phyloP scores from a whole-genome alignment of 2,329 filamentous ascomycete genomes.

The Albophoma yamanashiensis region DNA sequence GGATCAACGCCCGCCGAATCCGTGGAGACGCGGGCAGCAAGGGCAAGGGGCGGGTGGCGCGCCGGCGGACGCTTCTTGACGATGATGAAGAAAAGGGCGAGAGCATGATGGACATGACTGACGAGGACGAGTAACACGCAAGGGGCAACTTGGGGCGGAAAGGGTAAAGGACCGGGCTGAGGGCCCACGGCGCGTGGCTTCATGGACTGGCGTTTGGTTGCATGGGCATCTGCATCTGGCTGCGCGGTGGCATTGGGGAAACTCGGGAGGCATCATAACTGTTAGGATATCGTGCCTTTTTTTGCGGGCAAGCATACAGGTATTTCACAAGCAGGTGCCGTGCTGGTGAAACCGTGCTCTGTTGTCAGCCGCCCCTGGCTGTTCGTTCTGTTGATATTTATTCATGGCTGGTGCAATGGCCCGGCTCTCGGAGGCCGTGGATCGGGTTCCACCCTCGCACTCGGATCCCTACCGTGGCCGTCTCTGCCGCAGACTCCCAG shows the following conservation, averaged over 20 bases:
- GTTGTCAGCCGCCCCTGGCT: too few species aligned
- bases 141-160: not conserved
- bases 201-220: not conserved
- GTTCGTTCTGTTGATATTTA: too few species aligned
- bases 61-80: constrained; percentile 18
- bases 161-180: not conserved
- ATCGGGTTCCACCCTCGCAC: not conserved
- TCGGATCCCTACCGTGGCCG: not conserved
- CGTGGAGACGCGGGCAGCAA: constrained; percentile 22
- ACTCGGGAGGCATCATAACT: not conserved
- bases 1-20: constrained; percentile 17
- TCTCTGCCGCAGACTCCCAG: not conserved
- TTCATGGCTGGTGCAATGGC: not conserved
- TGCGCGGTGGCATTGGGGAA: not conserved
- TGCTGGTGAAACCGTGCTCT: not conserved
- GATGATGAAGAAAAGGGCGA: constrained; percentile 28
- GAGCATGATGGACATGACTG: constrained; percentile 46
- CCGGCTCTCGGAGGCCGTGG: not conserved
- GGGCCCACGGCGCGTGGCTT: not conserved
- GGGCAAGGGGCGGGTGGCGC: constrained; percentile 33
- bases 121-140: constrained; percentile 31
- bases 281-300: not conserved
- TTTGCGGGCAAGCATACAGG: not conserved
- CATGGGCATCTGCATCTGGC: not conserved
- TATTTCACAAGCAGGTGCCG: not conserved